Percentiles rank a stretch among this genome's conserved stretches.
phyloP scores from a whole-genome alignment of 768 basidiomycete genomes.

The Rhodotorula kratochvilovae region DNA sequence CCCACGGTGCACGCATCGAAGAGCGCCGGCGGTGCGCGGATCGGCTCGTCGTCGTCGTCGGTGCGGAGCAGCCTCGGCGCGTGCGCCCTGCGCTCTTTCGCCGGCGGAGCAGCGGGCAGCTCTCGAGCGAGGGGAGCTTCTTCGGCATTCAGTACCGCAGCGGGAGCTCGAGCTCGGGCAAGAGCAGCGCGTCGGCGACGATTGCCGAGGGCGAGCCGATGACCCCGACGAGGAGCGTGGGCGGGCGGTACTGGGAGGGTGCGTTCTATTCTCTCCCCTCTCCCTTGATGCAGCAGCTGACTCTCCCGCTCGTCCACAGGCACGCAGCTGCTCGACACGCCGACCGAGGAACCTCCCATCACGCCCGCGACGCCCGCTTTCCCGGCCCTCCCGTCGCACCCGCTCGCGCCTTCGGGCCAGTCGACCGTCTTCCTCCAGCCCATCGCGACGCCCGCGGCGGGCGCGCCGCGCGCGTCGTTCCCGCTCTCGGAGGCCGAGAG shows the following conservation, averaged over 20 bases:
- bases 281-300: neutral
- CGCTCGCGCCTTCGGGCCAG: conserved; percentile 11
- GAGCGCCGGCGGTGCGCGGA: neutral
- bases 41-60: conserved; percentile 1
- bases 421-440: conserved; percentile 14
- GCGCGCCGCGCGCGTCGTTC: conserved; percentile 29
- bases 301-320: neutral
- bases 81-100: conserved; percentile 28
- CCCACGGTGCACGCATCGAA: conserved; percentile 26
- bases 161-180: conserved; percentile 22
- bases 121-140: conserved; percentile 23
- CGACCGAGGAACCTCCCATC: conserved; percentile 27
- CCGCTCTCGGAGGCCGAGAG: conserved; percentile 28
- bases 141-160: conserved; percentile 7
- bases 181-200: conserved; percentile 6
- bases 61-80: conserved; percentile 6
- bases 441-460: conserved; percentile 20
- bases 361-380: conserved; percentile 27
- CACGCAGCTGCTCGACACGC: conserved; percentile 33
- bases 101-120: conserved; percentile 31
- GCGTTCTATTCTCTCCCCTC: neutral
- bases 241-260: conserved; percentile 28
- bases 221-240: conserved; percentile 42
- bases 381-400: conserved; percentile 7
- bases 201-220: conserved; percentile 42